Evolutionary conservation across 805 yeast species (phyloP), one percentile per base, ranked within the genome.

Genomic region (Wickerhamomyces mucosus): DNA sequence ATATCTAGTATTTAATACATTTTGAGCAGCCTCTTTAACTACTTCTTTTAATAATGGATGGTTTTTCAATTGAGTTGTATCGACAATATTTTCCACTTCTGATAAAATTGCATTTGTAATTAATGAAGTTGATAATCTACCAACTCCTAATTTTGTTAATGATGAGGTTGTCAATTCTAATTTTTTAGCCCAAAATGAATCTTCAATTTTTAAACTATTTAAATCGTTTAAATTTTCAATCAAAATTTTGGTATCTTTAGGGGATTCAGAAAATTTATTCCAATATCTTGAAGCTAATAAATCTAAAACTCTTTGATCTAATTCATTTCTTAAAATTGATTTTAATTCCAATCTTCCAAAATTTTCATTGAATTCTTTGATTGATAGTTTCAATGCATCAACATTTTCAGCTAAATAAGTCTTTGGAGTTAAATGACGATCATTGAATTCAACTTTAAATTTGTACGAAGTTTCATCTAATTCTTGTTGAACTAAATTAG

Each of bases 361-460:
- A 35, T 71, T 70, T 38, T 76, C 78, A 45, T 88, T 78, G 43
- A 94, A 70, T 40, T 89, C 96, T 53, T 92, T 89, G 37, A 89
- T 77, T 0, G 85, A 78, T 24, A 81, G 65, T 54, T 92, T 92
- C 49, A 94, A 66, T 30, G 81, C 62, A 55, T 92, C 99, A 21
- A 92, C 73, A 34, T 92, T 84, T 50, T 83, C 89, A 15, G 96
- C 95, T 44, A 92, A 66, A 51, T 92, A 92, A 36, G 94, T 84
- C 48, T 86, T 92, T 12, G 97, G 95, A 0, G 99, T 92, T 40
- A 92, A 65, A 21, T 80, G 83, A 33, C 96, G 72, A 56, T 92
- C 99, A 51, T 92, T 92, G 58, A 86, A 92, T 55, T 92, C 96
- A 16, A 92, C 99, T 54, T 92, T 92, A 61, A 85, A 92, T 51